Conservation (phyloP, 495 filamentous ascomycete genomes). For the Entonaema liquescens region DNA sequence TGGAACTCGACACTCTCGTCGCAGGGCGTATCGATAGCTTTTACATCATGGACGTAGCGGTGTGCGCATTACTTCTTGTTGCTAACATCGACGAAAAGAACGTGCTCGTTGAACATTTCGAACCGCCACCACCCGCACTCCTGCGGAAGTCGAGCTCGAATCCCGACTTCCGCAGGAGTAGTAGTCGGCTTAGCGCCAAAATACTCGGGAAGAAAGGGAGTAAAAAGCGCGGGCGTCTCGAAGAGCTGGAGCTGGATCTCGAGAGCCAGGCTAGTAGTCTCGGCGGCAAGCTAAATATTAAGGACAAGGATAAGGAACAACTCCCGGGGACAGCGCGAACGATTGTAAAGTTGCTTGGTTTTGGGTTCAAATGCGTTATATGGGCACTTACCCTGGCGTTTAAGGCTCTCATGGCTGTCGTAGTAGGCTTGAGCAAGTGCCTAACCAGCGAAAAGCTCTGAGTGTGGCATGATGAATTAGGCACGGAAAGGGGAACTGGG, state of each 20-base stretch:
- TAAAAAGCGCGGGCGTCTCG: constrained; percentile 53
- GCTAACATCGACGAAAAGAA: constrained; percentile 67
- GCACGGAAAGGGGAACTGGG: background rate
- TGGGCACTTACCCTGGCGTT: constrained; percentile 58
- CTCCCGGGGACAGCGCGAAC: constrained; percentile 51
- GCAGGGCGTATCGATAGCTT: constrained; percentile 64
- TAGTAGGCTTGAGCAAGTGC: constrained; percentile 52
- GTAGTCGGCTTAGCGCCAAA: constrained; percentile 40
- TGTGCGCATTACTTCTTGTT: constrained; percentile 74
- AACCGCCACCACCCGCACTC: constrained; percentile 56
- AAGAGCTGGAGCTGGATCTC: constrained; percentile 65
- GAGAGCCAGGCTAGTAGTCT: constrained; percentile 62
- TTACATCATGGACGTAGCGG: constrained; percentile 78
- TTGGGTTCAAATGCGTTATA: constrained; percentile 57
- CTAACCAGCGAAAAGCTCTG: constrained; percentile 51
- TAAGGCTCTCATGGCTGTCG: constrained; percentile 50
- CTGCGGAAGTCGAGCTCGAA: constrained; percentile 32
- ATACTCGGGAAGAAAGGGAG: constrained; percentile 33
- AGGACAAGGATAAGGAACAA: constrained; percentile 51
- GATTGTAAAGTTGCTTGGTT: constrained; percentile 51
- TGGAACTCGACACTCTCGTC: constrained; percentile 62
- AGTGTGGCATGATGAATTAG: background rate
- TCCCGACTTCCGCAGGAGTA: constrained; percentile 40
- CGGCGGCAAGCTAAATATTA: constrained; percentile 45
- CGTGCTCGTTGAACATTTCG: constrained; percentile 58